Base-by-base conservation (phyloP, 1,284 basidiomycete genomes). In the Schizophyllum amplum region DNA sequence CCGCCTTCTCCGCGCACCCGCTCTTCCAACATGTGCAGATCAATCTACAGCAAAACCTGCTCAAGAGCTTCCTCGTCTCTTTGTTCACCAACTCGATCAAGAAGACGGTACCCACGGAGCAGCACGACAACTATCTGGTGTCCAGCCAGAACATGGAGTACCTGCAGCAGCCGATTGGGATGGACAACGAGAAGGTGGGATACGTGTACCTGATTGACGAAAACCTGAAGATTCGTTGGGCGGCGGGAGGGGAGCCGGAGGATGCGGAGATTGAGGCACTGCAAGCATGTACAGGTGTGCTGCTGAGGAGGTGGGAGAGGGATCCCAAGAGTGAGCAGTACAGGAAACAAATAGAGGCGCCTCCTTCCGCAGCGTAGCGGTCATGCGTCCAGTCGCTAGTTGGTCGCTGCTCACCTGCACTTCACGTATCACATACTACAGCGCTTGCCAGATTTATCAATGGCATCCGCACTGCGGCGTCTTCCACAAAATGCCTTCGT, bases 201-300 rank as follows among this genome's bases (percentile, higher is more conserved):
- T 98, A 98, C 67, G 87, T 96, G 9, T 99, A 90, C 68, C 78
- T 99, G 6, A 83, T 98, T 21, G 96, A 98, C 66, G 81, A 87
- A 65, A 83, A 90, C 59, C 72, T 86, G 59, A 91, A 86, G 68
- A 82, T 99, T 54, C 82, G 97, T 20, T 99, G 96, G 97, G 96
- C 91, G 1, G 96, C 86, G 2, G 90, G 92, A 61, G 94, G 87
- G 1, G 88, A 92, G 66, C 90, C 94, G 0, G 87, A 82, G 60
- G 67, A 72, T 4, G 84, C 89, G 58, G 95, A 98, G 72, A 75
- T 79, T 0, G 74, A 81, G 56, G 82, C 86, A 11, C 72, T 98
- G 55, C 75, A 84, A 64, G 83, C 77, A 49, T 96, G 94, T 64
- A 81, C 86, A 0, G 82, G 84, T 2, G 87, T 93, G 1, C 75